phyloP scores from a whole-genome alignment of 2,329 filamentous ascomycete genomes.

The Proliferodiscus dingleyae region DNA sequence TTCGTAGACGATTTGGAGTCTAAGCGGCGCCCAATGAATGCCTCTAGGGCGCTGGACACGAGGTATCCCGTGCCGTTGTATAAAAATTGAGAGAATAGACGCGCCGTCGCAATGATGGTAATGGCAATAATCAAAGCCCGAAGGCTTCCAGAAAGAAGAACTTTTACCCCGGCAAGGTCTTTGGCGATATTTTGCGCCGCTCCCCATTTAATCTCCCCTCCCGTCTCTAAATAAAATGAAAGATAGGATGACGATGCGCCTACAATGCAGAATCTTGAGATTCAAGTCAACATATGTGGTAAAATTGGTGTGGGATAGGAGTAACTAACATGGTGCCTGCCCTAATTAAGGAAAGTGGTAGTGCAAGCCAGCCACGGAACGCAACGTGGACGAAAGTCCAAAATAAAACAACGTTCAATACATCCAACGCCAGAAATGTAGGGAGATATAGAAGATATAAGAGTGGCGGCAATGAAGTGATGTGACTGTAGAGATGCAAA shows the following conservation, averaged over 20 bases:
- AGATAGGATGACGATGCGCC: constrained; percentile 33
- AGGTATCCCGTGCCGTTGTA: constrained; percentile 23
- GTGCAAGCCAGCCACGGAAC: constrained; percentile 19
- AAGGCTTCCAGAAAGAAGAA: constrained; percentile 33
- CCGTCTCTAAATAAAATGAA: constrained; percentile 37
- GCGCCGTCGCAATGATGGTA: constrained; percentile 28
- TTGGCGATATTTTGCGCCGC: constrained; percentile 32
- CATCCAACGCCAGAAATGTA: constrained; percentile 34
- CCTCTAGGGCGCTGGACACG: constrained; percentile 12
- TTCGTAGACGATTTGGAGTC: not conserved
- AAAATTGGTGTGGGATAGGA: not conserved
- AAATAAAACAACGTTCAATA: constrained; percentile 29
- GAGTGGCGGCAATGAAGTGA: constrained; percentile 9
- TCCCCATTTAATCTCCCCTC: constrained; percentile 36
- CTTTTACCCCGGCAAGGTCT: constrained; percentile 35
- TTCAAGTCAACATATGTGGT: not conserved
- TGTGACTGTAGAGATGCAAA: constrained; percentile 15
- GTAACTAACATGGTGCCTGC: constrained; percentile 4
- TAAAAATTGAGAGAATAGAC: constrained; percentile 28
- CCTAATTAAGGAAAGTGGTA: constrained; percentile 1
- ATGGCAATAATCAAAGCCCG: constrained; percentile 26
- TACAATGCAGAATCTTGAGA: constrained; percentile 22
- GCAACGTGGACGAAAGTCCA: constrained; percentile 30
- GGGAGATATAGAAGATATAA: constrained; percentile 35
- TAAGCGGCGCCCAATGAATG: constrained; percentile 11